phyloP scores from a whole-genome alignment of 257 asterid species.

The Primulina huaijiensis region DNA sequence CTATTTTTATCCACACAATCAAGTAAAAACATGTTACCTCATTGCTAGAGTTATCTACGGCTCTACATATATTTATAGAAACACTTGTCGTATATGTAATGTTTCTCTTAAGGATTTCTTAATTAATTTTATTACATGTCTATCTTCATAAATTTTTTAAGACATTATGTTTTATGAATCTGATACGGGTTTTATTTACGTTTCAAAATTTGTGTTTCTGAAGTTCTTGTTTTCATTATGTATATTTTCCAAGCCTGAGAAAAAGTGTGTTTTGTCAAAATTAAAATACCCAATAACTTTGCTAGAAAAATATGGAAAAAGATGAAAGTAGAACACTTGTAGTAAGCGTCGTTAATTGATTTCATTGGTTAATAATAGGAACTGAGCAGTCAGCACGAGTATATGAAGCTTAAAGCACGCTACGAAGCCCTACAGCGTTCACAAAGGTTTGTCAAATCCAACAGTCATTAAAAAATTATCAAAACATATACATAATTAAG shows the following conservation, averaged over 20 bases:
- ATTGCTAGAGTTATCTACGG: too few species aligned
- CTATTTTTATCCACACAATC: too few species aligned
- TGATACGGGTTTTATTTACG: neutral
- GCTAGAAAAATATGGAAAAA: neutral
- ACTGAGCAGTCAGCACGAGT: constrained; percentile 97
- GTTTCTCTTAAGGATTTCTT: neutral
- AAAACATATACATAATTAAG: neutral
- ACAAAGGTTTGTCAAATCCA: constrained; percentile 54
- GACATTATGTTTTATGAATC: neutral
- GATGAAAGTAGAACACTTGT: neutral
- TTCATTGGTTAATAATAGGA: constrained; percentile 42
- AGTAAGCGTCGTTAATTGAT: neutral
- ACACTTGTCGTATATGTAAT: neutral
- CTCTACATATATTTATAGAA: too few species aligned
- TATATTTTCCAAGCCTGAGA: neutral
- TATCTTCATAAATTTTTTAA: neutral
- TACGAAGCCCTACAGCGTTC: constrained; percentile 92
- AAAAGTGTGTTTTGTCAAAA: neutral
- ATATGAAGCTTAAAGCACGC: constrained; percentile 90
- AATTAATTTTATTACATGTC: neutral
- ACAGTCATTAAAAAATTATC: neutral
- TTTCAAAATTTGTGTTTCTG: too few species aligned
- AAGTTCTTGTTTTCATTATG: too few species aligned
- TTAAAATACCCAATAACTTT: neutral
- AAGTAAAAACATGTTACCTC: too few species aligned